Base-by-base conservation (phyloP, 768 basidiomycete genomes). In the Collybiopsis confluens region DNA sequence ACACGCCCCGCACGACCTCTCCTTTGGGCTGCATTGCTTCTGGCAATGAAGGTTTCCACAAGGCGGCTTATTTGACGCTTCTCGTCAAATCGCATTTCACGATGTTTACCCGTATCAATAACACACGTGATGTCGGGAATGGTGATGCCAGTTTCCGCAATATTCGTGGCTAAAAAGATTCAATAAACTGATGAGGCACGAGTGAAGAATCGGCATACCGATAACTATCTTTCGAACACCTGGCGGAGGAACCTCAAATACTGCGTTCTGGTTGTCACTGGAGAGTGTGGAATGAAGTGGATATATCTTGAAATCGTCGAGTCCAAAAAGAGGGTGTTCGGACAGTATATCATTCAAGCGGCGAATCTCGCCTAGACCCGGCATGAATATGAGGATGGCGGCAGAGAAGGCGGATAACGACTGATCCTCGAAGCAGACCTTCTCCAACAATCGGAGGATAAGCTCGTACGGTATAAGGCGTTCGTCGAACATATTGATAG, bases 111-210 rank as follows among this genome's bases (percentile, higher is more conserved):
- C 0, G 86, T 82, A 64, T 99, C 96, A 56, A 98, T 92, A 21
- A 98, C 96, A 59, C 92, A 94, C 8, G 94, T 96, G 55, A 97
- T 90, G 61, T 99, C 97, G 5, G 96, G 96, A 52, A 99, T 99
- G 1, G 97, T 99, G 52, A 99, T 91, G 61, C 96, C 96, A 13
- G 96, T 99, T 69, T 99, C 96, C 15, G 92, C 90, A 60, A 95
- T 92, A 63, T 96, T 92, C 30, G 92, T 92, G 2, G 90, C 90
- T 92, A 54, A 36, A 35, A 21, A 56, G 7, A 27, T 58, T 30
- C 59, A 13, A 47, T 54, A 30, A 40, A 4, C 9, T 42, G 18
- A 45, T 43, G 3, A 26, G 26, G 23, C 10, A 40, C 33, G 16
- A 40, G 8, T 62, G 55, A 52, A 54, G 57, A 52, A 51, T 55